Evolutionary conservation across 2,329 filamentous ascomycete genomes (phyloP), one percentile per base, ranked within the genome.

Genomic region (Pseudogymnoascus sp.): DNA sequence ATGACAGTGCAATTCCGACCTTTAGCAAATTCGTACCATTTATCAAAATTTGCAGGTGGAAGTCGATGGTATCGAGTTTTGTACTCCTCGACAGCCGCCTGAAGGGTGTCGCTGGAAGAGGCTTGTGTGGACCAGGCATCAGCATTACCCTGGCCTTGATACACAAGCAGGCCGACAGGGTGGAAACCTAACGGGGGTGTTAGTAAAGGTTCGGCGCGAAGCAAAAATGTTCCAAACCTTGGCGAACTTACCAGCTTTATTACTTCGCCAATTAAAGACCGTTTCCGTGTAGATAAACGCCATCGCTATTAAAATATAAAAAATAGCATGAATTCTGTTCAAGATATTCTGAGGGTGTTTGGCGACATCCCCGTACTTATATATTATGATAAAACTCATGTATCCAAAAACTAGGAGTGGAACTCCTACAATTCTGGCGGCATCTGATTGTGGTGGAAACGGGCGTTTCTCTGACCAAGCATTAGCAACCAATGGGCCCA

Each of bases 21-120:
- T 22, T 65, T 66, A 4, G 73, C 72, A 62, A 70, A 73, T 22
- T 66, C 66, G 63, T 69, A 72, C 71, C 71, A 73, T 63, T 64
- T 67, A 28, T 68, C 66, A 35, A 68, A 68, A 33, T 66, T 63
- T 30, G 66, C 66, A 16, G 66, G 66, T 33, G 66, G 66, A 20
- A 62, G 62, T 33, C 41, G 25, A 58, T 43, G 25, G 60, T 68
- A 66, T 37, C 66, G 61, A 16, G 57, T 28, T 41, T 60, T 61
- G 54, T 68, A 68, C 57, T 63, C 63, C 12, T 22, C 11, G 4
- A 67, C 64, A 12, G 66, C 66, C 33, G 54, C 59, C 41, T 57
- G 11, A 14, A 68, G 43, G 8, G 61, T 61, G 22, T 59, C 58
- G 41, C 63, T 67, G 5, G 25, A 22, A n/a, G 41, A 14, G 9